Conservation (phyloP, 176 grass and related monocot species). For the Oryza punctata region DNA sequence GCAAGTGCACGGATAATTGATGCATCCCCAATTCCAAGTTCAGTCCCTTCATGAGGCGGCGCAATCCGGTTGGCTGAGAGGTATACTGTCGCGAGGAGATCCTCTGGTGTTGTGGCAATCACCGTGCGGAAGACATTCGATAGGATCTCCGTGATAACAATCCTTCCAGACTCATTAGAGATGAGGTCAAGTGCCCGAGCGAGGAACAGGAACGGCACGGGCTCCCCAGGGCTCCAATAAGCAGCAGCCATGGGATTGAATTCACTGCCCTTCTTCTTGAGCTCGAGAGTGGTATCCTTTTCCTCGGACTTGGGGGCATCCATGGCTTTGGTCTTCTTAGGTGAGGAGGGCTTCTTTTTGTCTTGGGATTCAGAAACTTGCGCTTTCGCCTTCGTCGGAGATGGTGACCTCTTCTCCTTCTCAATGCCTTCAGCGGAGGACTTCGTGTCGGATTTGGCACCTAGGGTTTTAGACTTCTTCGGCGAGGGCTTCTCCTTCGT, state of each 20-base stretch:
- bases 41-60: conserved; percentile 85
- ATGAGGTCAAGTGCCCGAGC: conserved; percentile 89
- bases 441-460: conserved; percentile 45
- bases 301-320: conserved; percentile 29
- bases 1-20: conserved; percentile 86
- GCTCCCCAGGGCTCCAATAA: conserved; percentile 74
- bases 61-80: conserved; percentile 89
- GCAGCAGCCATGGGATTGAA: conserved; percentile 74
- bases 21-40: conserved; percentile 92
- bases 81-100: conserved; percentile 89
- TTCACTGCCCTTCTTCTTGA: conserved; percentile 77
- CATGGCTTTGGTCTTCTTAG: conserved; percentile 40
- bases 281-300: conserved; percentile 59
- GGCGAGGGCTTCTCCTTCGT: conserved; percentile 40
- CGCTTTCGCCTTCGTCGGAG: conserved; percentile 6
- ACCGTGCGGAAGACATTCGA: conserved; percentile 86
- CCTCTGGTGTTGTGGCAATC: conserved; percentile 75
- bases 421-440: not conserved
- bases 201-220: conserved; percentile 86
- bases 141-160: conserved; percentile 86
- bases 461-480: conserved; percentile 61
- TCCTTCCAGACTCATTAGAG: conserved; percentile 78
- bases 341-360: conserved; percentile 22
- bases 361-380: conserved; percentile 28
- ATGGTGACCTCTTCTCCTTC: too few species aligned